phyloP scores from a whole-genome alignment of 768 basidiomycete genomes.

The Boletus reticuloceps region DNA sequence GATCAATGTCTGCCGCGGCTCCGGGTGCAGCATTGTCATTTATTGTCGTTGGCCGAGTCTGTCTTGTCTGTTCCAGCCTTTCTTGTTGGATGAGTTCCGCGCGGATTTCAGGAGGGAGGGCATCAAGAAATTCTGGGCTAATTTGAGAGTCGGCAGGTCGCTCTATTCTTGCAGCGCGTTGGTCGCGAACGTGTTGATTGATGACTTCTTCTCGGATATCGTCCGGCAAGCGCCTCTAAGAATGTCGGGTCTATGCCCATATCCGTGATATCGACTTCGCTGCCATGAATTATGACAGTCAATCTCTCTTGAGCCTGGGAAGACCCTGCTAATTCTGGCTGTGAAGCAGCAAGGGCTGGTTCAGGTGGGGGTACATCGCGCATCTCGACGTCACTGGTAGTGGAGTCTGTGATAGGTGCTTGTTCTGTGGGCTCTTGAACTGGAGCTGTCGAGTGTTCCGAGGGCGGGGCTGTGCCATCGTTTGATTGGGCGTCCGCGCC shows the following conservation, averaged over 20 bases:
- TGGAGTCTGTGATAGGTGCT: constrained; percentile 32
- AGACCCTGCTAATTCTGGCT: constrained; percentile 25
- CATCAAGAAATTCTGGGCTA: constrained; percentile 93
- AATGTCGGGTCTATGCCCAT: constrained; percentile 98
- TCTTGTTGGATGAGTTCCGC: constrained; percentile 98
- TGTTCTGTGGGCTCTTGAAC: constrained; percentile 14
- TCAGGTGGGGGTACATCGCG: constrained; percentile 34
- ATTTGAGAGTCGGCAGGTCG: constrained; percentile 83
- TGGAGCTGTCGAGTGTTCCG: constrained; percentile 8
- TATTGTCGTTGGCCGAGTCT: constrained; percentile 34
- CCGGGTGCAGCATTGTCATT: constrained; percentile 32
- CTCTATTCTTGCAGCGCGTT: constrained; percentile 72
- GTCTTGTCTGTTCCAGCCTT: constrained; percentile 74
- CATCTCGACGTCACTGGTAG: constrained; percentile 49
- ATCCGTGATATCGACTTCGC: constrained; percentile 94
- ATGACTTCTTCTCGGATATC: constrained; percentile 99
- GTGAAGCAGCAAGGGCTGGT: constrained; percentile 14
- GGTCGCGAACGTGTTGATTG: constrained; percentile 95
- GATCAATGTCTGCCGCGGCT: constrained; percentile 72
- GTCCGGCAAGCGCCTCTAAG: constrained; percentile 94
- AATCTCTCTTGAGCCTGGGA: constrained; percentile 58
- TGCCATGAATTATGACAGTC: constrained; percentile 90
- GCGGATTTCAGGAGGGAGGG: constrained; percentile 92
- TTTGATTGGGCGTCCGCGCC: constrained; percentile 8
- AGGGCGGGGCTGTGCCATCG: constrained; percentile 13